Evolutionary conservation across 108 stramenopile species (phyloP), one percentile per base, ranked within the genome.

Genomic region (Bacterosira constricta): DNA sequence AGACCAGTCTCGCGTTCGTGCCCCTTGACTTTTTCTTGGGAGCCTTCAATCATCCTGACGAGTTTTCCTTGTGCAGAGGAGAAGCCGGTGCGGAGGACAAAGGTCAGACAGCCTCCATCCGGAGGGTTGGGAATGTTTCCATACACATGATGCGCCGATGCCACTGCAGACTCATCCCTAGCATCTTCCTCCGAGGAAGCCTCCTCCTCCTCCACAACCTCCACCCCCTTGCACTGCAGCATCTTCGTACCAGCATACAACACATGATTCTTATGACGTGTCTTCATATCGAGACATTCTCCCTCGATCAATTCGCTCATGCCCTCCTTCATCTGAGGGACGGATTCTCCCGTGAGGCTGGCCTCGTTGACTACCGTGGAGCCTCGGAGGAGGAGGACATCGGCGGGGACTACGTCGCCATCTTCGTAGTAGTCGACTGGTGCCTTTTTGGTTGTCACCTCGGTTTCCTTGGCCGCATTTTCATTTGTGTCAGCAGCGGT

Each of bases 311-410:
- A 46, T 54, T 92, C 86, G 23, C 62, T 56, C 9, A 98, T 62
- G 4, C 95, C 96, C 51, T 97, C 98, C 79, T 98, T 98, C 97
- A 98, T 97, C 77, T 98, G 98, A 4, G 98, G 98, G 1, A 96
- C 94, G 52, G 92, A 93, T 72, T 98, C 97, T 38, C 97, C 96
- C 8, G 96, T 96, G 55, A 98, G 75, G 66, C 90, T 94, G 29
- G 97, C 94, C 76, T 98, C 97, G 60, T 96, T 96, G n/a, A 96
- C 93, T 5, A 98, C 97, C 10, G 93, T 91, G 6, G 90, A 85
- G 7, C 96, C 98, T 18, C 85, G 75, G 35, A 98, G 69, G 18
- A 98, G 56, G 1, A 98, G 66, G 37, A 96, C 76, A 86, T 98
- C 98, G n/a, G 96, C 97, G 9, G 96, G 96, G 8, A 98, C 91